Base-by-base conservation (phyloP, 805 yeast species). In the Pichia occidentalis region DNA sequence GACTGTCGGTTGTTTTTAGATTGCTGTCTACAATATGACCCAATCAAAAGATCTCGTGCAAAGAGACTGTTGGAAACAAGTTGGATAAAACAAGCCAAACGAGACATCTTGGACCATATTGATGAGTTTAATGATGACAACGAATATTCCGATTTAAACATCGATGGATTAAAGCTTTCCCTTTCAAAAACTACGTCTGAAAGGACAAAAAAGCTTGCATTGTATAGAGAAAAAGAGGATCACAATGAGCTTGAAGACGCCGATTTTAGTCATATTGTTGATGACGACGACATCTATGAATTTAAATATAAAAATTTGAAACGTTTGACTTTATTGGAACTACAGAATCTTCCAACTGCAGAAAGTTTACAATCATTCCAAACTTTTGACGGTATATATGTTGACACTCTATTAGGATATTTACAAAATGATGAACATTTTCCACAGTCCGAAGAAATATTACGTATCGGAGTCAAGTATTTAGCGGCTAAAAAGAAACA, bases 11-110 rank as follows among this genome's bases (percentile, higher is more conserved):
- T 66, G 27, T 85, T 81, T 46, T 79, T 85, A 45, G 57, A 83
- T 10, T 48, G 67, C 35, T 75, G 73, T 44, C 85, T 95, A 52
- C 80, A 78, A 47, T 78, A 77, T 50, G 79, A 80, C 46, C 85
- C 90, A 1, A 63, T 61, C 18, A 56, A 71, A 19, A 63, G 95
- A 40, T 60, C 65, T 3, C 60, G 72, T 5, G 90, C 90, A 0
- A 60, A 60, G 23, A 59, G 70, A 25, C 62, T 86, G 19, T 56
- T 74, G 18, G 54, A 65, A 21, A 88, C 82, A 52, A 67, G 67
- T 14, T 85, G 94, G 95, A 48, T 84, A 4, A 33, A 26, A 10
- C 12, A 34, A 10, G 26, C 10, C 2, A 36, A 39, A 6, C 23
- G 20, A 8, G 24, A 36, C 26, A 21, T 42, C 10, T 12, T 42